phyloP scores from a whole-genome alignment of 306 rosid genomes.

The Elaeagnus macrophylla region DNA sequence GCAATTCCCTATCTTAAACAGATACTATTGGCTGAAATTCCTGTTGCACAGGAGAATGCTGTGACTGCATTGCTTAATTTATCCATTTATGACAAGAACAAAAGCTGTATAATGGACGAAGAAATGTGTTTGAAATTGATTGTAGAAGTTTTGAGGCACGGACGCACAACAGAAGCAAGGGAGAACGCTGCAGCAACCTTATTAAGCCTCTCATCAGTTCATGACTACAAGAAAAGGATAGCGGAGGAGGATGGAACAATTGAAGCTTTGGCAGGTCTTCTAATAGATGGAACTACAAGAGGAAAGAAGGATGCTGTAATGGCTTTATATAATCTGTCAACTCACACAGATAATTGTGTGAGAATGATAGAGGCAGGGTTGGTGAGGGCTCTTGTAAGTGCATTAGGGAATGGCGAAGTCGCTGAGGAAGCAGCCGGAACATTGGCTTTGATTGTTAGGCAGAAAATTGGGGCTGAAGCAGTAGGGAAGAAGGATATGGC shows the following conservation, averaged over 20 bases:
- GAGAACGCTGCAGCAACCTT: slow-evolving; percentile 95
- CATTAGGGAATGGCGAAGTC: slow-evolving; percentile 66
- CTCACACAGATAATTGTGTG: slow-evolving; percentile 65
- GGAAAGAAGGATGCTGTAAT: slow-evolving; percentile 97
- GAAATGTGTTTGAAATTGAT: slow-evolving; percentile 67
- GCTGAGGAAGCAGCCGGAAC: slow-evolving; percentile 96
- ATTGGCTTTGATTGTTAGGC: slow-evolving; percentile 76
- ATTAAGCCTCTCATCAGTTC: slow-evolving; percentile 91
- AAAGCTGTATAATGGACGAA: slow-evolving; percentile 74
- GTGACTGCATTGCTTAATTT: slow-evolving; percentile 91
- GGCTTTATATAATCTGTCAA: slow-evolving; percentile 78
- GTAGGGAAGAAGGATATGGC: slow-evolving; percentile 62
- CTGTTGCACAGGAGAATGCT: slow-evolving; percentile 83
- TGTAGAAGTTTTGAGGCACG: slow-evolving; percentile 62
- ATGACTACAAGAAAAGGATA: slow-evolving; percentile 77
- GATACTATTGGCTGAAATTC: slow-evolving; percentile 53
- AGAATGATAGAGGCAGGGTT: slow-evolving; percentile 79
- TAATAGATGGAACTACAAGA: slow-evolving; percentile 67
- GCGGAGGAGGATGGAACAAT: slow-evolving; percentile 65
- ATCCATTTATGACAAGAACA: slow-evolving; percentile 77
- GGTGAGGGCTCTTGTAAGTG: slow-evolving; percentile 59
- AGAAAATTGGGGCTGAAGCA: slow-evolving; percentile 63
- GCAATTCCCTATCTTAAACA: slow-evolving; percentile 69
- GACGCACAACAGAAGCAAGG: slow-evolving; percentile 84
- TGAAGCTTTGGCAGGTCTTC: slow-evolving; percentile 63